Evolutionary conservation across 305 asterid genomes (phyloP), one percentile per base, ranked within the genome.

Genomic region (Euphrasia arctica): DNA sequence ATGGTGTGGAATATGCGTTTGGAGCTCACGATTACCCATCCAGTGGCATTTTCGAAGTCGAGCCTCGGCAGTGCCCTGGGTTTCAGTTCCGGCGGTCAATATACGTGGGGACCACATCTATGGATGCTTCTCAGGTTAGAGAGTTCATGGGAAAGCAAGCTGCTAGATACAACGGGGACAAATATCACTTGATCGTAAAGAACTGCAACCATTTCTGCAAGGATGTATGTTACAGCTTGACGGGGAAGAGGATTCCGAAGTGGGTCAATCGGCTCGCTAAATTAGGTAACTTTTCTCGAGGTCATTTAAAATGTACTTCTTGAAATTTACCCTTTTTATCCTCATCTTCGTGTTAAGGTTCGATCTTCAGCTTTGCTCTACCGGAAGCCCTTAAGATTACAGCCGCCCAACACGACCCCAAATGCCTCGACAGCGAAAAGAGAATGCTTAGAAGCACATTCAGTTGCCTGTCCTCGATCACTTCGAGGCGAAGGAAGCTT

Each of bases 241-340:
- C 96, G 0, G 95, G 96, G 74, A 82, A 87, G 65, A 70, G 68
- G 74, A 82, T 83, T 58, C 96, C 95, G 25, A 82, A 86, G 64
- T 88, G 96, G 96, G 95, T 88, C 8, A 88, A 88, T 73, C 84
- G 96, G 28, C 85, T 88, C 27, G 95, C 96, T 14, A 88, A 83
- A 77, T 70, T 88, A 80, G 95, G 95, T 82, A 82, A 36, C n/a
- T 36, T 55, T 60, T 69, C 68, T 66, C 18, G 27, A 5, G 42
- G 42, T 6, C 42, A 36, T 36, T 36, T 36, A 0, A 2, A 25
- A 25, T 9, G 31, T 4, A 51, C 10, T 9, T 6, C 9, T 52
- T 15, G 25, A 5, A 7, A 5, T 52, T 52, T 4, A 52, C n/a
- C 58, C n/a, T 5, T 52, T 18, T 52, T 15, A 5, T 52, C 58